Base-by-base conservation (phyloP, 1,139 yeast genomes). In the Kodamaea alishanica region DNA sequence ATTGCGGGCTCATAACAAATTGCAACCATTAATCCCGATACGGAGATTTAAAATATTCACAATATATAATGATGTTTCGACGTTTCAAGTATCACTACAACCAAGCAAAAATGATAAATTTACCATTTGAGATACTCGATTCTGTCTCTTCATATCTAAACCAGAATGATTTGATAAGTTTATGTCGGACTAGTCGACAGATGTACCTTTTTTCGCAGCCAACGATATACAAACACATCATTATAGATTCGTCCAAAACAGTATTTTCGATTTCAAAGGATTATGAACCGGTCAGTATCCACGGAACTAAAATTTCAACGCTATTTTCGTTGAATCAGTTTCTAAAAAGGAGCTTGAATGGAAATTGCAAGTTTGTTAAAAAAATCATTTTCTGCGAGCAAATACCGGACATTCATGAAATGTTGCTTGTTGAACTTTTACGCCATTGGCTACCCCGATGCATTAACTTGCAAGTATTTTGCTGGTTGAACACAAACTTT, bases 251-350 rank as follows among this genome's bases (percentile, higher is more conserved):
- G 12, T 39, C 45, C 20, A 46, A 43, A 33, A 45, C 42, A 35
- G 36, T 43, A 6, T 45, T 43, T 38, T 30, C 40, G 4, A 23
- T 37, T 2, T 26, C 24, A 24, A 25, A 11, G 22, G 24, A 11
- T 9, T 35, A 22, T 25, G 15, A 20, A 22, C 42, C 32, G 22
- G 35, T 32, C 33, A 11, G 34, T n/a, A 30, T n/a, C 5, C 28
- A 10, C 24, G 44, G 50, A 9, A 46, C 48, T 8, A 38, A 41
- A 32, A 42, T 48, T 24, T 41, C 48, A 5, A 37, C 50, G 4
- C 33, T 50, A 8, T 49, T 43, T 31, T 41, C 49, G 9, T 42
- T 50, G 26, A 48, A 50, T 30, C 28, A 45, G n/a, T 44, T 48
- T 28, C 46, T 50, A 37, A 47, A 46, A 31, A 30, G 25, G 11